Base-by-base conservation (phyloP, 371 early-diverging fungal species). In the Mucor mucedo region DNA sequence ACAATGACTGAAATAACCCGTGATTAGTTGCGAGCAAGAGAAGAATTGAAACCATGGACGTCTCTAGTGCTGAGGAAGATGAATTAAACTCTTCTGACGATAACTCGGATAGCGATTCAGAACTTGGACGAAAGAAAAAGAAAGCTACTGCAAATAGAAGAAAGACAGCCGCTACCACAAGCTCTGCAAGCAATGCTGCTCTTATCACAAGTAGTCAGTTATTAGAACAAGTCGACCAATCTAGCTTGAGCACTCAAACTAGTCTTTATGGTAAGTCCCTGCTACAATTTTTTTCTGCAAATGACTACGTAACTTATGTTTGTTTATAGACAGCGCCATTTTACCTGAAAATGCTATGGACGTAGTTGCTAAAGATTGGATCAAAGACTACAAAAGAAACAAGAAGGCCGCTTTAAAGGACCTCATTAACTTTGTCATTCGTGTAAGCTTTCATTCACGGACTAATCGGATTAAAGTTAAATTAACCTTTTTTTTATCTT, bases 371-470 rank as follows among this genome's bases (percentile, higher is more conserved):
- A 35, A 58, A 16, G 55, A 52, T 4, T 79, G 78, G 77, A 53
- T 72, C 9, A 53, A 55, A 11, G 16, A 67, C 11, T 79, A 77
- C 33, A 52, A 72, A 14, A 16, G 14, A 3, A 68, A 76, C 8
- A 66, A 75, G 38, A 29, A 41, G 3, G 49, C 42, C 35, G 76
- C 79, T 38, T 62, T 90, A 63, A 74, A 70, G 35, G 73, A 84
- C 2, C 50, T 91, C 33, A 69, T 91, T 48, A 88, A 88, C 63
- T 84, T 89, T 64, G 58, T 88, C 33, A 81, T 90, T 60, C 73
- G 86, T 58, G 90, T 88, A 74, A 70, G 65, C 52, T 40, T 29
- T 10, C 29, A 27, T 13, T 21, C 6, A 28, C 7, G 13, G 9
- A 48, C 49, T 21, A 21, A 21, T 21, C 21, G 21, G 21, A 21